Evolutionary conservation across 2,329 filamentous ascomycete species (phyloP), one percentile per base, ranked within the genome.

Genomic region (Fusarium paranaense): DNA sequence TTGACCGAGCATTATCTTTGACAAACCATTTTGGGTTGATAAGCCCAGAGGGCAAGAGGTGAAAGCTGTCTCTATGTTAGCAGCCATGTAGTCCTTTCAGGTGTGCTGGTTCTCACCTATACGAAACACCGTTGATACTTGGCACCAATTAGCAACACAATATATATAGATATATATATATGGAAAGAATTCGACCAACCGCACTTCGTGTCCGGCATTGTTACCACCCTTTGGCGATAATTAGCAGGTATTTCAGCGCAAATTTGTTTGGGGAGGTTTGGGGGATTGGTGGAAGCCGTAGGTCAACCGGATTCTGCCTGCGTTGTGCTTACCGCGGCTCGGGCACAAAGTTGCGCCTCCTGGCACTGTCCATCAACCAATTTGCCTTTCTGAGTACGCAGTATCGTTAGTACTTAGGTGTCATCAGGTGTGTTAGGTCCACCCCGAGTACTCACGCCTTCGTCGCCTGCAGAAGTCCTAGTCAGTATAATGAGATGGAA

Each of bases 11-110:
- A 11, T 20, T 5, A 40, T 4, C 27, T 30, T 45, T 45, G 1
- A 45, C 40, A 45, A 45, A 45, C 40, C 40, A 45, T 45, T 45
- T 45, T 16, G 40, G 40, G 40, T 45, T 45, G 20, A 45, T 45
- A 6, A 45, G 13, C 13, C 40, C 40, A 45, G 40, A 45, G 40
- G 40, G 40, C 40, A 45, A 45, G 6, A 45, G 40, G 4, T 45
- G 40, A 5, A 45, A 45, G 6, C 40, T 45, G 2, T 0, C 40
- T 8, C 20, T 20, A 1, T 22, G 20, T 45, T 22, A 45, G 13
- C 20, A 45, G 4, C 40, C 20, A 14, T 13, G 3, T 2, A 45
- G 40, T 45, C 20, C 20, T 45, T 45, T 1, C 20, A 3, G 0
- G 40, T 5, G 7, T 45, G 13, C 7, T 16, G 7, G 40, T 22